phyloP scores from a whole-genome alignment of 208 protist genomes.

The Acanthamoeba culbertsoni region DNA sequence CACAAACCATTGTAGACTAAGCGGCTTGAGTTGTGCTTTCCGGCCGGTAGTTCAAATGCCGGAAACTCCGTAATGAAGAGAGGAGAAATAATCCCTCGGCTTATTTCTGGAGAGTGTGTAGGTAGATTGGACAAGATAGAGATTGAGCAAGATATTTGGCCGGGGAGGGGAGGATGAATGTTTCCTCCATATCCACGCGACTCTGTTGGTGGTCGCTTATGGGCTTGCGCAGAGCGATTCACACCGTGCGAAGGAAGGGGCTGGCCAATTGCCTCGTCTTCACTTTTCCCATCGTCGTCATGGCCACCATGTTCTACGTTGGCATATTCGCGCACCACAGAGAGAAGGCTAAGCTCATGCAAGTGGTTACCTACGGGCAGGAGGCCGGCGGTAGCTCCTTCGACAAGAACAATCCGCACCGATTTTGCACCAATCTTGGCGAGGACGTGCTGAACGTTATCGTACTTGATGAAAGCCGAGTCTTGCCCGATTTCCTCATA shows the following conservation, averaged over 20 bases:
- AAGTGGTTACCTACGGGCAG: background rate
- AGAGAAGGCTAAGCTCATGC: background rate
- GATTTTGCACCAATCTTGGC: background rate
- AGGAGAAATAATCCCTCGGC: too few relatives aligned
- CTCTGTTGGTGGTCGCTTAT: background rate
- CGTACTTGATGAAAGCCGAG: constrained; percentile 10
- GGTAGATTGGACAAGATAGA: too few relatives aligned
- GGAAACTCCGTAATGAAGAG: too few relatives aligned
- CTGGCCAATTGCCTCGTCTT: background rate
- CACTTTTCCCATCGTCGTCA: background rate
- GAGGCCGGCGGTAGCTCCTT: background rate
- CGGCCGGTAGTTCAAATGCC: too few relatives aligned
- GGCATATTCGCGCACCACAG: background rate
- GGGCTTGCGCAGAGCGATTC: background rate
- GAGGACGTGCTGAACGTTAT: background rate
- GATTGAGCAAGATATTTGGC: background rate
- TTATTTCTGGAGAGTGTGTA: too few relatives aligned
- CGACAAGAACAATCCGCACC: background rate
- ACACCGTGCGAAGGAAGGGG: background rate
- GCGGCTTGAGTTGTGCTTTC: too few relatives aligned
- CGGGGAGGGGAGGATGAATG: too few relatives aligned
- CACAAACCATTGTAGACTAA: too few relatives aligned
- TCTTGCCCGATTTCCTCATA: constrained; percentile 36
- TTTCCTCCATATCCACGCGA: background rate
- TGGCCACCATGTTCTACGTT: background rate